Base-by-base conservation (phyloP, 2,329 filamentous ascomycete genomes). In the Arthrobotrys iridis region DNA sequence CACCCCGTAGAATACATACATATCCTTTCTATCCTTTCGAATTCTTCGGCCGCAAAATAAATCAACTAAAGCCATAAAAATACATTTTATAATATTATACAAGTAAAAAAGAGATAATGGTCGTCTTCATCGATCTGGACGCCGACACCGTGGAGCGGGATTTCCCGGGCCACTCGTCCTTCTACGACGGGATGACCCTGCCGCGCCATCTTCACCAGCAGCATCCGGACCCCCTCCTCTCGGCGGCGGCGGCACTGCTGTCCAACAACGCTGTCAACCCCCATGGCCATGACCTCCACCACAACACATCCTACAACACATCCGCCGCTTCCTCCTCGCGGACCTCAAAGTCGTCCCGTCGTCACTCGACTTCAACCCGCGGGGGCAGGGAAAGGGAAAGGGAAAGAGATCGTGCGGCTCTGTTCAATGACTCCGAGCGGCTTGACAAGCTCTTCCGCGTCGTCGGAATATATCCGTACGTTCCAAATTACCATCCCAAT, bases 81-180 rank as follows among this genome's bases (percentile, higher is more conserved):
- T n/a, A n/a, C n/a, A n/a, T n/a, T n/a, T n/a, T 57, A 22, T 22
- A 35, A 58, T 2, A 40, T 18, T n/a, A 55, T 30, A 46, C 22
- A 41, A 62, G 43, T 3, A 50, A 62, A 15, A 11, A 20, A 5
- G n/a, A 45, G 10, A 66, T 57, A n/a, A 74, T 74, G 70, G 70
- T 74, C 41, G 62, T 74, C 55, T 74, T 74, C 37, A 74, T 74
- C 55, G 70, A 74, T 55, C 46, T 74, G 62, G 70, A 74, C 70
- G 62, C 62, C 20, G 70, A 74, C 62, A 74, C 70, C 20, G 70
- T 74, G 35, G 70, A 74, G 43, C 70, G 70, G 52, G 70, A 74
- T 74, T 74, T 74, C 40, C 70, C 70, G 70, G 70, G 70, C 40
- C 35, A 71, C 50, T 59, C 52, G 50, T 35, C 33, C 52, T 68